Base-by-base conservation (phyloP, 2,329 filamentous ascomycete species). In the Colletotrichum noveboracense region DNA sequence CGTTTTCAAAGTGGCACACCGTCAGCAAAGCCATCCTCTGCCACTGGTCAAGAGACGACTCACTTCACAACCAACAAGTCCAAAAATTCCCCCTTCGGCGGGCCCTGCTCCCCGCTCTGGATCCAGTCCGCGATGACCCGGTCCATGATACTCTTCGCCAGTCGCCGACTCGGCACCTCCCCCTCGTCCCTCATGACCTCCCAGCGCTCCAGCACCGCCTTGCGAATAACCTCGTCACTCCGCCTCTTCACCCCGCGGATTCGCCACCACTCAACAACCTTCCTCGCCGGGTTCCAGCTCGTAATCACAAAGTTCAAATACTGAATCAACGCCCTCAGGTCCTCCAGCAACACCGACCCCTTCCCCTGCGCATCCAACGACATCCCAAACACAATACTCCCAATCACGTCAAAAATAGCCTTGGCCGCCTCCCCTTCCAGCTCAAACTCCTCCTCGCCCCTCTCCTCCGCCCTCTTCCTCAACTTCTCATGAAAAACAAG, bases 321-420 rank as follows among this genome's bases (percentile, higher is more conserved):
- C 24, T 32, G 56, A 24, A 66, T 70, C 56, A 52, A 28, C 30
- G 38, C 58, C 7, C 70, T 52, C 48, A 79, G 24, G n/a, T 78
- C 74, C 28, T 77, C 68, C 8, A 79, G 64, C 69, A 78, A 69
- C 5, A 36, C 58, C 52, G 71, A 75, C 4, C 74, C 76, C 2
- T 65, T 62, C 38, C 74, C 76, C 66, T 80, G 79, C 12, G 79
- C 78, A 55, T 78, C 52, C 6, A 80, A 70, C 12, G 67, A 76
- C 5, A 74, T 38, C 21, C 72, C 74, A 56, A 80, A 77, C 4
- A 80, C 77, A 9, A 79, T 76, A 3, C 78, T 70, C 16, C 68
- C 75, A 48, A 81, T 70, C 21, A 79, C 77, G 12, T 80, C 76
- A 64, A 80, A 80, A n/a, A 81, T 75, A 16, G 78, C 70, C 66